Evolutionary conservation across 2,329 filamentous ascomycete genomes (phyloP).

Genomic region (Aspergillus sergii): DNA sequence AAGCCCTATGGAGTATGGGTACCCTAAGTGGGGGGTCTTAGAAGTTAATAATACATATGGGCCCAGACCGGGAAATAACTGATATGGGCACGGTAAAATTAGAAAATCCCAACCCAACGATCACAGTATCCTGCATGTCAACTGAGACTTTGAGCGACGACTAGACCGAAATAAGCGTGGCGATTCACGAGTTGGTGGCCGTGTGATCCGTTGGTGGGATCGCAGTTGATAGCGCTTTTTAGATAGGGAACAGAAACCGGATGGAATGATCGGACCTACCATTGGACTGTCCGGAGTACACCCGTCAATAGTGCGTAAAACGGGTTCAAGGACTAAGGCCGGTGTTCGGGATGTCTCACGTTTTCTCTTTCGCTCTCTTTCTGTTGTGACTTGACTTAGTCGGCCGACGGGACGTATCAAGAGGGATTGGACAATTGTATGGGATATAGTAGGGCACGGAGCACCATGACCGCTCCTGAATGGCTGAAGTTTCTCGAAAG

Average conservation of each 20-base stretch:
- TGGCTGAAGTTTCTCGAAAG: constrained; percentile 1
- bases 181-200: not conserved
- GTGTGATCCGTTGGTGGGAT: not conserved
- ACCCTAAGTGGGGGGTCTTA: constrained; percentile 3
- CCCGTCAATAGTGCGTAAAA: not conserved
- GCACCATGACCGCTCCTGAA: not conserved
- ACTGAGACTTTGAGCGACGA: not conserved
- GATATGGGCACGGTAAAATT: not conserved
- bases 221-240: not conserved
- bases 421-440: not conserved
- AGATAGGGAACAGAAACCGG: not conserved
- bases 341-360: not conserved
- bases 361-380: not conserved
- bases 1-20: not conserved
- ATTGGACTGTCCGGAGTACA: not conserved
- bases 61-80: constrained; percentile 8
- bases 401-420: not conserved
- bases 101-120: not conserved
- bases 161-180: not conserved
- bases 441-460: constrained; percentile 1
- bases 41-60: constrained; percentile 2
- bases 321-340: not conserved
- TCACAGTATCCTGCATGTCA: not conserved
- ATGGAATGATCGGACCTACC: not conserved
- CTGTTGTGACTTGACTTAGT: not conserved